phyloP scores from a whole-genome alignment of 805 yeast species.

The Sporopachydermia lactativora region DNA sequence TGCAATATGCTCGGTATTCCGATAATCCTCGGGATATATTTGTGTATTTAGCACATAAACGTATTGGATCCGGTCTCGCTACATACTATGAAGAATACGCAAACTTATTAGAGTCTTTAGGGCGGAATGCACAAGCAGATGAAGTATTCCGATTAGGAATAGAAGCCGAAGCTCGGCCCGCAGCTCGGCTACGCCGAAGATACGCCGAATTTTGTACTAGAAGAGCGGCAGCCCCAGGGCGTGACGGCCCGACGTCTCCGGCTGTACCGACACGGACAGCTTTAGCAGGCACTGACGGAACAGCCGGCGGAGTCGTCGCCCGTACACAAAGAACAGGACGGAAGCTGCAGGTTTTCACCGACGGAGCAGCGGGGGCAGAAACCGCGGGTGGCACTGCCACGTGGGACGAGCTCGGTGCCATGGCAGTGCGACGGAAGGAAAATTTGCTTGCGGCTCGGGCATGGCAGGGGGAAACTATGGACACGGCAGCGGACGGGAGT shows the following conservation, averaged over 20 bases:
- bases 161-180: constrained; percentile 50
- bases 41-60: constrained; percentile 52
- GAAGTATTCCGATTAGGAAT: constrained; percentile 48
- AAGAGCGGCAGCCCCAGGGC: constrained; percentile 14
- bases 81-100: constrained; percentile 74
- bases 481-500: constrained; percentile 27
- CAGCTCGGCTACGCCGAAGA: constrained; percentile 26
- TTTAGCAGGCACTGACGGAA: constrained; percentile 26
- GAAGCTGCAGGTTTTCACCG: constrained; percentile 28
- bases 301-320: constrained; percentile 10
- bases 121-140: constrained; percentile 38
- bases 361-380: constrained; percentile 12
- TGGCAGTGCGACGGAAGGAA: constrained; percentile 44
- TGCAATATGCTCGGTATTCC: constrained; percentile 54
- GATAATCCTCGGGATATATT: constrained; percentile 62
- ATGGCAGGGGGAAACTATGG: constrained; percentile 45
- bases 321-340: constrained; percentile 6
- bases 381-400: too few relatives aligned
- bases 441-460: constrained; percentile 38
- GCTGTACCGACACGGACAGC: constrained; percentile 21
- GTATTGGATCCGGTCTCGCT: constrained; percentile 55
- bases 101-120: constrained; percentile 36
- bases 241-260: constrained; percentile 22
- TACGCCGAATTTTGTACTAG: constrained; percentile 32
- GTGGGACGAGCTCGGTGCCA: constrained; percentile 37